Evolutionary conservation across 1,284 basidiomycete species (phyloP), one percentile per base, ranked within the genome.

Genomic region (Boletus semigastroideus): DNA sequence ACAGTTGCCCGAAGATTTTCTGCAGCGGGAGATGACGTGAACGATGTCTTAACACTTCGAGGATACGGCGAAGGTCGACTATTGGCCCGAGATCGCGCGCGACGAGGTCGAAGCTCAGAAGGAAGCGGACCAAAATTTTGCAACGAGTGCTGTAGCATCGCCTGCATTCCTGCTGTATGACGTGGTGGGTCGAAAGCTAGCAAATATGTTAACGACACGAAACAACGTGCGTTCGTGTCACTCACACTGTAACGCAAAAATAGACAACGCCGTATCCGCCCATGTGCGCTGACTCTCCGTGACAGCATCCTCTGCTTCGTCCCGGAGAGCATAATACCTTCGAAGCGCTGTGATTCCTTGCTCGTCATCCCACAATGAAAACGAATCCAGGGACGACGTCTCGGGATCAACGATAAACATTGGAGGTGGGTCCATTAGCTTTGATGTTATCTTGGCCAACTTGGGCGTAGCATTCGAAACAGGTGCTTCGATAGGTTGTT

Each of bases 21-120:
- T 0, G 71, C 69, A 1, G 75, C 70, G 0, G 77, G 75, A 1
- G 78, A 77, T 36, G 66, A 55, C 1, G 65, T 58, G 41, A 73
- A 62, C 3, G 74, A 72, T 0, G 74, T 66, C 57, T 76, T 78
- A 48, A 71, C 62, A 4, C 72, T 62, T 30, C 81, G 76, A 27
- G 86, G 86, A 58, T 91, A 90, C 0, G 88, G 89, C 2, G 85
- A 86, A 0, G 84, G 74, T 22, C 88, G 75, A 37, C 88, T 90
- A 20, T 78, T 76, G 0, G 82, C 87, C 19, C 86, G 78, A 4
- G 85, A 85, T 37, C 86, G 79, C 40, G 78, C 68, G 28, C 83
- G 80, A 52, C 75, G 79, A 31, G 75, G 75, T 9, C 80, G 79
- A 30, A 89, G 74, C 48, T 89, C 86, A 0, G 80, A 81, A 0